These are phyloP conservation scores for Vitis hybrid DNA, from an alignment of 177 flowering plant genomes.

Conservation along the genomic window DNA sequence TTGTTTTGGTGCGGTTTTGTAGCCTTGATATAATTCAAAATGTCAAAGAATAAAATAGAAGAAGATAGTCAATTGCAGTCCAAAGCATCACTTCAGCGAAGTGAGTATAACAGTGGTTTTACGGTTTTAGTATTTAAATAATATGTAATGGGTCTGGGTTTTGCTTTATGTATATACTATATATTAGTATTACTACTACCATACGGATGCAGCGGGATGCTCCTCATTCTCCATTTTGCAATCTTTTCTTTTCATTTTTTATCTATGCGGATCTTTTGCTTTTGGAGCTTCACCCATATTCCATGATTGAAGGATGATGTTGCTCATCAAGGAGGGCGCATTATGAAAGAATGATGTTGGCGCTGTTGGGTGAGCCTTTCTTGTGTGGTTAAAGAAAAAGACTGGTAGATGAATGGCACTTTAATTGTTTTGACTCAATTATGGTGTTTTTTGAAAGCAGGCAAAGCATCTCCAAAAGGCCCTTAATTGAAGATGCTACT, in stretches of 20 bases:
- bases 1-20: background rate
- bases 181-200: background rate
- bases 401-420: background rate
- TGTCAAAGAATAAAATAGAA: too few species aligned
- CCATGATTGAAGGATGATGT: conserved; percentile 24
- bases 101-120: too few species aligned
- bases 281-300: conserved; percentile 6
- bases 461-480: background rate
- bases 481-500: background rate
- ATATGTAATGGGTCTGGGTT: background rate
- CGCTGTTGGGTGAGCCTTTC: background rate
- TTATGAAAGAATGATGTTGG: conserved; percentile 1
- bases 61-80: background rate
- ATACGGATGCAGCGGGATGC: too few species aligned
- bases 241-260: background rate
- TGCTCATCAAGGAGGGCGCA: background rate
- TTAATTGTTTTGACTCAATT: background rate
- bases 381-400: background rate
- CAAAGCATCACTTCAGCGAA: background rate
- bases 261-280: background rate
- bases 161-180: background rate
- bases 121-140: too few species aligned
- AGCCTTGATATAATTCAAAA: background rate
- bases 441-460: background rate
- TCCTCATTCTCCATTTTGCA: background rate